Percentiles rank a stretch among this genome's conserved stretches.
Conservation (phyloP, 1,284 basidiomycete genomes). For the Rhodotorula sp. region DNA sequence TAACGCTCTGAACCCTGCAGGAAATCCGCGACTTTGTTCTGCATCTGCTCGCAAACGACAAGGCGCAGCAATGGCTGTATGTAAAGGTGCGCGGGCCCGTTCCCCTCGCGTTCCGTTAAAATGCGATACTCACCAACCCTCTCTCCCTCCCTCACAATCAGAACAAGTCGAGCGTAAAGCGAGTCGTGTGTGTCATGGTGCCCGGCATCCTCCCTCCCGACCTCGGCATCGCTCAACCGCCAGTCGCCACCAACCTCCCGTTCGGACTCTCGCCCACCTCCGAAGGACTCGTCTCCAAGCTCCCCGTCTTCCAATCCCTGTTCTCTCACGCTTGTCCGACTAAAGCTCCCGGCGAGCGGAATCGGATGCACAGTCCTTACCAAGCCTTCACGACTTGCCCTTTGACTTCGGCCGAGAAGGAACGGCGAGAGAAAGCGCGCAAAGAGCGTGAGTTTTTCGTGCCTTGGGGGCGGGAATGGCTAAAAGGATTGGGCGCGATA, state of each 20-base stretch:
- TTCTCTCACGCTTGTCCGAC: constrained; percentile 90
- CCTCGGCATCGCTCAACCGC: constrained; percentile 61
- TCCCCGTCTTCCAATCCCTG: constrained; percentile 74
- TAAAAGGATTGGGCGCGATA: neutral
- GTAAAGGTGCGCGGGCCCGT: constrained; percentile 61
- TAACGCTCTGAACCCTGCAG: constrained; percentile 9
- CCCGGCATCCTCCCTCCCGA: constrained; percentile 73
- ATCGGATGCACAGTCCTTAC: constrained; percentile 78
- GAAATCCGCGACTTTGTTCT: constrained; percentile 63
- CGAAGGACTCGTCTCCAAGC: constrained; percentile 44
- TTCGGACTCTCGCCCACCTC: constrained; percentile 45
- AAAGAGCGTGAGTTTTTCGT: constrained; percentile 57
- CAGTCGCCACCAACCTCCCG: constrained; percentile 58
- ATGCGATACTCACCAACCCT: neutral
- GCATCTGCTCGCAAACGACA: constrained; percentile 74
- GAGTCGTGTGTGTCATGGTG: constrained; percentile 71
- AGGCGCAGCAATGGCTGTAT: constrained; percentile 75
- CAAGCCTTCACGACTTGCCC: constrained; percentile 75
- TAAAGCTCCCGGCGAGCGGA: constrained; percentile 78
- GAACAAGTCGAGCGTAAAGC: constrained; percentile 69
- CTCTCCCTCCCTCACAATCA: constrained; percentile 46
- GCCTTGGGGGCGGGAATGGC: neutral
- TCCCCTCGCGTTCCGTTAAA: neutral
- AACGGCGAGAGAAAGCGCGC: constrained; percentile 57
- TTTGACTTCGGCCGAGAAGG: constrained; percentile 72